Evolutionary conservation across 371 early-diverging fungal genomes (phyloP).

Genomic region (Paramicrosporidium saccamoebae): DNA sequence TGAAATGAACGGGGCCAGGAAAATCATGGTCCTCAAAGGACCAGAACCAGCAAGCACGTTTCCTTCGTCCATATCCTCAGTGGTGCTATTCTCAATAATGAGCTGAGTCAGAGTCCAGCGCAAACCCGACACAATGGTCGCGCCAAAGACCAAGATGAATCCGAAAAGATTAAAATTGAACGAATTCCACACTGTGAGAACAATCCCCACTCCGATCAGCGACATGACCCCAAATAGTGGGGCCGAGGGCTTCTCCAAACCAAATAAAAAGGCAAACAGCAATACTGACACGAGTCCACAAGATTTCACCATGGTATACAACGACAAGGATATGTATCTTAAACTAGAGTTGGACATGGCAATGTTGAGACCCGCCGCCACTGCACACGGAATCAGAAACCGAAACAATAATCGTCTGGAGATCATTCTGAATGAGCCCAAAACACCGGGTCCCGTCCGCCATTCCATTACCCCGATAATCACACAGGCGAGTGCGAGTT

Average conservation of each 20-base stretch:
- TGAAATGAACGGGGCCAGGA: slow-evolving; percentile 32
- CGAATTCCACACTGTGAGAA: slow-evolving; percentile 42
- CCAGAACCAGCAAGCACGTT: slow-evolving; percentile 36
- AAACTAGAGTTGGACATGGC: slow-evolving; percentile 52
- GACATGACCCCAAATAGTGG: slow-evolving; percentile 26
- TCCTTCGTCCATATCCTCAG: slow-evolving; percentile 4
- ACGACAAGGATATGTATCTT: slow-evolving; percentile 42
- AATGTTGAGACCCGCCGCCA: slow-evolving; percentile 61
- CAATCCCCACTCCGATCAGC: slow-evolving; percentile 40
- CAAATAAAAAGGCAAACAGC: slow-evolving; percentile 53
- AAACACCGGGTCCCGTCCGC: slow-evolving; percentile 2
- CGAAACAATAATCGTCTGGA: slow-evolving; percentile 6
- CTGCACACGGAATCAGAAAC: slow-evolving; percentile 35
- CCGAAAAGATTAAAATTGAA: slow-evolving; percentile 31
- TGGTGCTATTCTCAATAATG: slow-evolving; percentile 18
- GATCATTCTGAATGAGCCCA: no score
- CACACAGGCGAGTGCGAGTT: slow-evolving; percentile 16
- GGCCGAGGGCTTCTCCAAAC: slow-evolving; percentile 29
- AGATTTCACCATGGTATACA: slow-evolving; percentile 87
- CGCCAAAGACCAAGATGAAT: slow-evolving; percentile 19
- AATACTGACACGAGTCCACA: slow-evolving; percentile 55
- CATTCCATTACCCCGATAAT: slow-evolving; percentile 14
- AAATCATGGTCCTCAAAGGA: slow-evolving; percentile 45
- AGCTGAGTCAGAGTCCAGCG: slow-evolving; percentile 55
- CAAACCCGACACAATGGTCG: slow-evolving; percentile 40